Evolutionary conservation across 495 filamentous ascomycete genomes (phyloP).

Genomic region (Emericellopsis terricola): DNA sequence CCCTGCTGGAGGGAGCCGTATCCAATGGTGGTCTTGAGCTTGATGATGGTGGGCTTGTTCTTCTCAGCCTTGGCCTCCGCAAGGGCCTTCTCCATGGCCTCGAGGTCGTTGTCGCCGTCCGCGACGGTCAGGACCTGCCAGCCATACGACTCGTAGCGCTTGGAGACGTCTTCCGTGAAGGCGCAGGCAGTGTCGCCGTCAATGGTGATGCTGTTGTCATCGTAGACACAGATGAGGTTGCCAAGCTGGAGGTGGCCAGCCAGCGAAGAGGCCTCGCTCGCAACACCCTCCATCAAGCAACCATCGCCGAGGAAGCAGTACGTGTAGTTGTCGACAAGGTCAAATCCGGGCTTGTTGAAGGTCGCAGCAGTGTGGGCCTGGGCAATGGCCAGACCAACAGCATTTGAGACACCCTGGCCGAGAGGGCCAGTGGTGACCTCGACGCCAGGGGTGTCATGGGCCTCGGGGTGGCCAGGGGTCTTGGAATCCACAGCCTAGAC

Average conservation of each 20-base stretch:
- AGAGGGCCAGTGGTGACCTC: constrained; percentile 97
- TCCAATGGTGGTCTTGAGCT: constrained; percentile 94
- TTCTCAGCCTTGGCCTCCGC: constrained; percentile 68
- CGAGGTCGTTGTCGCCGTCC: constrained; percentile 81
- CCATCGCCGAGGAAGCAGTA: constrained; percentile 95
- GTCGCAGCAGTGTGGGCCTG: constrained; percentile 73
- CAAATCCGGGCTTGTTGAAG: constrained; percentile 96
- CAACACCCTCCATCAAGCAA: constrained; percentile 96
- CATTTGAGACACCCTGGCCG: constrained; percentile 87
- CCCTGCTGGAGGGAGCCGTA: constrained; percentile 89
- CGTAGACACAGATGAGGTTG: constrained; percentile 91
- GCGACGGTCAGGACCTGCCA: constrained; percentile 83
- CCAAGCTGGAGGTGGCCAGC: constrained; percentile 95
- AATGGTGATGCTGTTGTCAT: constrained; percentile 90
- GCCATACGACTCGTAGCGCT: constrained; percentile 94
- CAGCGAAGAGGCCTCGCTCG: constrained; percentile 76
- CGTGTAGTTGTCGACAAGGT: constrained; percentile 90
- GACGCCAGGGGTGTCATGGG: constrained; percentile 87
- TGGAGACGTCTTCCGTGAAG: constrained; percentile 93
- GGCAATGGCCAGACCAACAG: constrained; percentile 91
- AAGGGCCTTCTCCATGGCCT: constrained; percentile 77
- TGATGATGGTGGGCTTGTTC: constrained; percentile 94
- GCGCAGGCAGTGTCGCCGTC: constrained; percentile 89
- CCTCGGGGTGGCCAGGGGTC: constrained; percentile 91
- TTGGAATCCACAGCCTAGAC: constrained; percentile 68